Conservation (phyloP, 2,329 filamentous ascomycete species). For the Metarhizium album region DNA sequence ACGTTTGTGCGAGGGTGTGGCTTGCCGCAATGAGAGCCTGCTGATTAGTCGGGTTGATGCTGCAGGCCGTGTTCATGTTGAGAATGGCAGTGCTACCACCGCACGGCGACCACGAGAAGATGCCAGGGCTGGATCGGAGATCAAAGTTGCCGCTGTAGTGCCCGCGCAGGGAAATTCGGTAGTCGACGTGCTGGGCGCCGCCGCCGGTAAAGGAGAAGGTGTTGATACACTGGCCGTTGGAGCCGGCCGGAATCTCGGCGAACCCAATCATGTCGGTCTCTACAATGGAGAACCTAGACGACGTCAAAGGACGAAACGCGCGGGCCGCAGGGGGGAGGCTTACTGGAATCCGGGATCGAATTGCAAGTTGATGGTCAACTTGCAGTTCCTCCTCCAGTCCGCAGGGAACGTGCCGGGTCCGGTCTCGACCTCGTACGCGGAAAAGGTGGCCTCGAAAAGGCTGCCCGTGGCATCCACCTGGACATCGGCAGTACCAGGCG, state of each 20-base stretch:
- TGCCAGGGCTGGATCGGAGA: slow-evolving; percentile 11
- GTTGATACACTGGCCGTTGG: slow-evolving; percentile 13
- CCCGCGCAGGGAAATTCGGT: slow-evolving; percentile 7
- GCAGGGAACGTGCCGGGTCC: too few relatives aligned
- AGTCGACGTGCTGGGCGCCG: slow-evolving; percentile 12
- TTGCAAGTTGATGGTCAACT: too few relatives aligned
- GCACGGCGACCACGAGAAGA: slow-evolving; percentile 15
- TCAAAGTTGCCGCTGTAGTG: too few relatives aligned
- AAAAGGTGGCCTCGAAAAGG: too few relatives aligned
- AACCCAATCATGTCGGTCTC: slow-evolving; percentile 17
- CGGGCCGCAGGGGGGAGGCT: too few relatives aligned
- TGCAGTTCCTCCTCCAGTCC: too few relatives aligned
- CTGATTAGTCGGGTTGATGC: slow-evolving; percentile 12
- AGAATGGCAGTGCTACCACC: slow-evolving; percentile 17
- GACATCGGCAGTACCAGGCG: too few relatives aligned
- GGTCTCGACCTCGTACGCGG: too few relatives aligned
- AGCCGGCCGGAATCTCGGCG: slow-evolving; percentile 14
- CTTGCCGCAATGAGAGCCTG: slow-evolving; percentile 16
- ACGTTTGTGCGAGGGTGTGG: background rate
- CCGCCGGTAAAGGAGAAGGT: slow-evolving; percentile 17
- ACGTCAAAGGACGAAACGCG: too few relatives aligned
- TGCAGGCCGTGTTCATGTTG: slow-evolving; percentile 18
- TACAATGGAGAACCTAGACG: slow-evolving; percentile 15
- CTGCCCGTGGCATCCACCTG: too few relatives aligned
- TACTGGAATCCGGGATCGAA: too few relatives aligned